Percentiles rank a stretch among this genome's conserved stretches.
These are phyloP conservation scores for Parastagonospora nodorum DNA, from an alignment of 2,329 filamentous ascomycete genomes.

Conservation along the genomic window DNA sequence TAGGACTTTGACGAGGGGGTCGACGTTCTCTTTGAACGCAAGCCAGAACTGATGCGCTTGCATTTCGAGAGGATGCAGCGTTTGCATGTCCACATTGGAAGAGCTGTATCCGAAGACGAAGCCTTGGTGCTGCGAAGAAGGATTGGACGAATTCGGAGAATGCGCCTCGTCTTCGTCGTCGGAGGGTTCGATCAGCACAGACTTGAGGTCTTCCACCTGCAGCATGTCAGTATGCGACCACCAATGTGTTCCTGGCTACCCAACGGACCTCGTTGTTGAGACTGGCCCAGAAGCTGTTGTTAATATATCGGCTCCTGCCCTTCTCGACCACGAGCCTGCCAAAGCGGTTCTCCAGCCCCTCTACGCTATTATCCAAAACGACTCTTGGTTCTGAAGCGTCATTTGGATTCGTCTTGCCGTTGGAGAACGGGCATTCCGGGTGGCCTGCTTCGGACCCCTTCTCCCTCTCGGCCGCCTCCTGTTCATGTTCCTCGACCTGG, in stretches of 20 bases:
- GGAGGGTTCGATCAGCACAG: conserved; percentile 65
- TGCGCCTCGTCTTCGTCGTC: conserved; percentile 64
- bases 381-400: conserved; percentile 18
- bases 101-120: conserved; percentile 77
- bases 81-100: conserved; percentile 67
- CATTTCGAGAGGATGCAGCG: conserved; percentile 66
- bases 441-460: conserved; percentile 14
- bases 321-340: conserved; percentile 74
- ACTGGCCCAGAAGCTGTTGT: conserved; percentile 76
- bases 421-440: conserved; percentile 7
- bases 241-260: conserved; percentile 7
- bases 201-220: conserved; percentile 65
- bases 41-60: conserved; percentile 73
- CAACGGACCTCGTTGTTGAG: conserved; percentile 70
- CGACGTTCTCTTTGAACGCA: conserved; percentile 73
- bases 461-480: conserved; percentile 35
- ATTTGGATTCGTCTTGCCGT: background rate
- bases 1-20: conserved; percentile 72
- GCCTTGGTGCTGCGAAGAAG: conserved; percentile 64
- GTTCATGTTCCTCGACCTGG: conserved; percentile 44
- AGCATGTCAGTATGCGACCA: conserved; percentile 4
- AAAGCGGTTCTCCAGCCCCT: conserved; percentile 60
- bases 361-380: conserved; percentile 37
- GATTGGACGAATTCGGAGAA: conserved; percentile 44
- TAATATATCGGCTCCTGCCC: conserved; percentile 73